These are phyloP conservation scores for Leccinum uliginosum DNA, from an alignment of 768 basidiomycete genomes.

Conservation along the genomic window DNA sequence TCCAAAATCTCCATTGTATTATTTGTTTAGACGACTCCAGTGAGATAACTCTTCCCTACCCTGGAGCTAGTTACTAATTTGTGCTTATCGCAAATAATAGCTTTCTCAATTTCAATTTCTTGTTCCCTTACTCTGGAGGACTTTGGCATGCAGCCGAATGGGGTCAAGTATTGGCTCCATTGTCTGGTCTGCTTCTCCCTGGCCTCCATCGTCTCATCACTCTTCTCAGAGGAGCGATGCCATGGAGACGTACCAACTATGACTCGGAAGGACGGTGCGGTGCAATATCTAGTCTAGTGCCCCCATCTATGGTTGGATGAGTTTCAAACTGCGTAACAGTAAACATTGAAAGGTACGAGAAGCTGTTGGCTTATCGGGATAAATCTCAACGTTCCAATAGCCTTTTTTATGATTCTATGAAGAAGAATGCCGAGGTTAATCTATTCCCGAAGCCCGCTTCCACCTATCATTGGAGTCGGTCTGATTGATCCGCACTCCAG, in stretches of 20 bases:
- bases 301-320: no score
- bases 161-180: neutral
- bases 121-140: constrained; percentile 1
- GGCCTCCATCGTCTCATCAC: neutral
- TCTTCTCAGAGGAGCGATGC: neutral
- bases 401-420: neutral
- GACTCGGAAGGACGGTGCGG: neutral
- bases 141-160: neutral
- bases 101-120: neutral
- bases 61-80: neutral
- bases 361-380: neutral
- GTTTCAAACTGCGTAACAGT: neutral
- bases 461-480: neutral
- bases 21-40: neutral
- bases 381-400: neutral
- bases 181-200: neutral
- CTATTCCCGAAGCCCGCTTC: neutral
- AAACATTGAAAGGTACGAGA: no score
- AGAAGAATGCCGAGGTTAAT: neutral
- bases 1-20: neutral
- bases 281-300: neutral
- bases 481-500: neutral
- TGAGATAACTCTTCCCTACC: neutral
- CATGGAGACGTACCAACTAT: neutral
- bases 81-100: neutral